These are phyloP conservation scores for Stachybotrys elegans DNA, from an alignment of 2,329 filamentous ascomycete genomes.

Conservation along the genomic window DNA sequence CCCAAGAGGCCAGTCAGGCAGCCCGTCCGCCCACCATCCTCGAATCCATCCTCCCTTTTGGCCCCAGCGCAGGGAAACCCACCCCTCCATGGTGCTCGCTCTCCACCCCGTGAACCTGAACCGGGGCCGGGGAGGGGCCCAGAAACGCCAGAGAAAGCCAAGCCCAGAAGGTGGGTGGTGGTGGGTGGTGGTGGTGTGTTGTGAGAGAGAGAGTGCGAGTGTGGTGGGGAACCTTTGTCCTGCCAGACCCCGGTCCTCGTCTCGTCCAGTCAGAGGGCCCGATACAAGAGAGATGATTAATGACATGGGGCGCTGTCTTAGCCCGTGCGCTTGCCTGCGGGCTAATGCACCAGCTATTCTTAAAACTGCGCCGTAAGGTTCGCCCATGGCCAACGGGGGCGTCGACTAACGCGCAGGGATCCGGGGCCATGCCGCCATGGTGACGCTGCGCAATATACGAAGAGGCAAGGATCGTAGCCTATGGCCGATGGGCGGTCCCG, in stretches of 20 bases:
- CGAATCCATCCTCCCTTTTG: background rate
- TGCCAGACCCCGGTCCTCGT: conserved; percentile 23
- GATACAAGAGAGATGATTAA: conserved; percentile 22
- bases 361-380: conserved; percentile 31
- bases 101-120: too few species aligned
- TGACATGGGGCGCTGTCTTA: conserved; percentile 29
- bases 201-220: too few species aligned
- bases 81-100: too few species aligned
- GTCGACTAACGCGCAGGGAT: conserved; percentile 26
- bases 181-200: too few species aligned
- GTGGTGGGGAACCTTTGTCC: too few species aligned
- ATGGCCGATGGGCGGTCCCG: too few species aligned
- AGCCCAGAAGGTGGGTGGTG: too few species aligned
- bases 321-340: conserved; percentile 25
- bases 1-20: conserved; percentile 7
- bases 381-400: conserved; percentile 21
- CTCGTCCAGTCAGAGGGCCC: too few species aligned
- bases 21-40: background rate
- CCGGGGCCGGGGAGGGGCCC: too few species aligned
- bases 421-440: conserved; percentile 24
- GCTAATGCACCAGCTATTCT: conserved; percentile 40
- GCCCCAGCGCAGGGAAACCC: too few species aligned
- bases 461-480: conserved; percentile 39
- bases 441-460: conserved; percentile 48
- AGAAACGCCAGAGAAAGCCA: too few species aligned